phyloP scores from a whole-genome alignment of 108 stramenopile genomes.

The Pseudonitzschia delicatissima region DNA sequence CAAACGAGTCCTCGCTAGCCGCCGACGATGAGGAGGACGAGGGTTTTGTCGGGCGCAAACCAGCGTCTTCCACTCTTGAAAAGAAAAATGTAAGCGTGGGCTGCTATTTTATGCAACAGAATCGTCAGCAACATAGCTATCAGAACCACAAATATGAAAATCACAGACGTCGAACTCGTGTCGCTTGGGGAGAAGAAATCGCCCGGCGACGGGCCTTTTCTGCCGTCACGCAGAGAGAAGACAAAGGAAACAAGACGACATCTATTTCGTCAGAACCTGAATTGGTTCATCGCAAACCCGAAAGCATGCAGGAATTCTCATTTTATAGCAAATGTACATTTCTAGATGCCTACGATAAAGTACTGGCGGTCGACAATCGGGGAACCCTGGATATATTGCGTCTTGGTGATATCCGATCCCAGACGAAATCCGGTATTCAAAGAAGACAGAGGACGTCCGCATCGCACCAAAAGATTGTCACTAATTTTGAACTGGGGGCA shows the following conservation, averaged over 20 bases:
- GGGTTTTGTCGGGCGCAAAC: not conserved
- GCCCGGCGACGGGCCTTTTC: not conserved
- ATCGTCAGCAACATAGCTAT: too few species aligned
- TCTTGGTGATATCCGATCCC: constrained; percentile 9
- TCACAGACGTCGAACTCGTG: not conserved
- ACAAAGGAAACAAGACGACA: not conserved
- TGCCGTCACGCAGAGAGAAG: too few species aligned
- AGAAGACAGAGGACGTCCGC: too few species aligned
- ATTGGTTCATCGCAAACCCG: constrained; percentile 4
- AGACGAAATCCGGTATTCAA: not conserved
- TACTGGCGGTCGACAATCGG: constrained; percentile 18
- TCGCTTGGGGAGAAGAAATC: constrained; percentile 5
- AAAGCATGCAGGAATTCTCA: not conserved
- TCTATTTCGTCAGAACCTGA: not conserved
- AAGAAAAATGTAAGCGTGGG: too few species aligned
- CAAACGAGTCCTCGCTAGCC: not conserved
- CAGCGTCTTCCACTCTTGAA: too few species aligned
- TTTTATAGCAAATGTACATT: constrained; percentile 12
- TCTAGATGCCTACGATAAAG: constrained; percentile 24
- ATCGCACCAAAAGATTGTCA: constrained; percentile 6
- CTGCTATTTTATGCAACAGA: too few species aligned
- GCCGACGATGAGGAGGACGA: not conserved
- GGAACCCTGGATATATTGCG: constrained; percentile 26
- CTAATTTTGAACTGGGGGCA: constrained; percentile 7
- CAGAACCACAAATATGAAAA: too few species aligned